phyloP scores from a whole-genome alignment of 2,329 filamentous ascomycete genomes.

The Furcasterigmium sp. region DNA sequence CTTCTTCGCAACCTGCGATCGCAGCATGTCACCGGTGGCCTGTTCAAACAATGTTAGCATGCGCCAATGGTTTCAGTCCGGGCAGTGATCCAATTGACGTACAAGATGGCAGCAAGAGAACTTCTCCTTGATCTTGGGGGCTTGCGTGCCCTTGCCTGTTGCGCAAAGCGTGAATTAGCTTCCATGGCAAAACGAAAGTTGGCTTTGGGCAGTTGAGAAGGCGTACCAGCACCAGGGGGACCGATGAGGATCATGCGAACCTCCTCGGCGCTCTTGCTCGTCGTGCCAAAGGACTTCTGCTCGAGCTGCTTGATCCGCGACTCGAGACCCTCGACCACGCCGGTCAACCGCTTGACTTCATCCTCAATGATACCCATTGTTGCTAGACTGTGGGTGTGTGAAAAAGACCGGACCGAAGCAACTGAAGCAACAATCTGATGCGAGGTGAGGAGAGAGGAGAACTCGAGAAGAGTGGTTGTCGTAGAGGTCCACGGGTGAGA shows the following conservation, averaged over 20 bases:
- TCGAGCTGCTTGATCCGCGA: constrained; percentile 83
- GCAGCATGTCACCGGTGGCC: constrained; percentile 98
- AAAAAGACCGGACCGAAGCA: constrained; percentile 14
- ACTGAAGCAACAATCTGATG: constrained; percentile 2
- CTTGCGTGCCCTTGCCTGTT: constrained; percentile 96
- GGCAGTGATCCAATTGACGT: constrained; percentile 34
- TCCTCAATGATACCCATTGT: constrained; percentile 87
- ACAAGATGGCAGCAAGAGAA: constrained; percentile 97
- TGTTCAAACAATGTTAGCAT: constrained; percentile 28
- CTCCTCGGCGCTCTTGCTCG: constrained; percentile 51
- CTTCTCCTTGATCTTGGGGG: constrained; percentile 96
- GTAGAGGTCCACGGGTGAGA: constrained; percentile 2
- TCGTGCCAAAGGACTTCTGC: constrained; percentile 56
- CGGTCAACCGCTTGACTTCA: constrained; percentile 78
- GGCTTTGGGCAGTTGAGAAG: constrained; percentile 1
- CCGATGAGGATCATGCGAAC: constrained; percentile 98
- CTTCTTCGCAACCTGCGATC: constrained; percentile 97
- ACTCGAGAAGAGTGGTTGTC: constrained; percentile 7
- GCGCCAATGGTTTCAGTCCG: too few relatives aligned
- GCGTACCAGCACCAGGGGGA: constrained; percentile 90
- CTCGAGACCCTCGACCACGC: constrained; percentile 79
- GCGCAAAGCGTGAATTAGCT: constrained; percentile 3
- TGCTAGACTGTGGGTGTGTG: constrained; percentile 22
- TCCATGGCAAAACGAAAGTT: not conserved
- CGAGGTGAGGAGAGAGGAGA: constrained; percentile 1